A percentile compares a stretch with the other conserved stretches of the same genome.
Conservation (phyloP, 1,139 yeast genomes). For the Suhomyces bribrorum region DNA sequence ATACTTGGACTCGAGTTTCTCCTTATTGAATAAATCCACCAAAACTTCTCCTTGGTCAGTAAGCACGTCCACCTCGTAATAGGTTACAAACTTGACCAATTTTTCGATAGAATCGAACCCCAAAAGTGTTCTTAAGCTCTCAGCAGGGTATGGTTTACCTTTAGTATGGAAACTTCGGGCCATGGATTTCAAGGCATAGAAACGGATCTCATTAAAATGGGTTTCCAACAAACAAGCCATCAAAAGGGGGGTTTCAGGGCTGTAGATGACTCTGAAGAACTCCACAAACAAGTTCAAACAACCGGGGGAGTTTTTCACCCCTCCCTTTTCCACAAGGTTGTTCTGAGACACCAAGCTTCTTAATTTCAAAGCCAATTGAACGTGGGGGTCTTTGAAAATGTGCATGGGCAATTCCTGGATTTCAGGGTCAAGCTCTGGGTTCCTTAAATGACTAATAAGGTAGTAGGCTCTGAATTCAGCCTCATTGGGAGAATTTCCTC, state of each 20-base stretch:
- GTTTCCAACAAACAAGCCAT: constrained; percentile 77
- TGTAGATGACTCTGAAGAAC: constrained; percentile 60
- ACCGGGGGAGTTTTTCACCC: constrained; percentile 54
- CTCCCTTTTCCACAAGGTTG: constrained; percentile 59
- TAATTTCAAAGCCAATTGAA: constrained; percentile 72
- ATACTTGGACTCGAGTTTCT: constrained; percentile 44
- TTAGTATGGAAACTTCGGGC: constrained; percentile 68
- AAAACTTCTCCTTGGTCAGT: constrained; percentile 38
- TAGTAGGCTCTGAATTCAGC: constrained; percentile 93
- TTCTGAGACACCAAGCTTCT: constrained; percentile 69
- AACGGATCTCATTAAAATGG: constrained; percentile 76
- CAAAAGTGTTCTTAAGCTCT: constrained; percentile 49
- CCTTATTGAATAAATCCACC: constrained; percentile 59
- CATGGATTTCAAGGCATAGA: constrained; percentile 72
- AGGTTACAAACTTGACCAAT: constrained; percentile 55
- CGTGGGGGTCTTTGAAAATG: constrained; percentile 54
- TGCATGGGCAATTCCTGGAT: constrained; percentile 65
- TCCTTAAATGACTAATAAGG: constrained; percentile 74
- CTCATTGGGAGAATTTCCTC: constrained; percentile 75
- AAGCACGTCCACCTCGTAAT: constrained; percentile 60
- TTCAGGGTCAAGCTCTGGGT: constrained; percentile 81
- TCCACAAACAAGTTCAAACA: constrained; percentile 61
- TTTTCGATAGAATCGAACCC: constrained; percentile 67
- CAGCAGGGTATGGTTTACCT: constrained; percentile 62
- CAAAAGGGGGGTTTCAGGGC: constrained; percentile 60